Evolutionary conservation across 352 stramenopile species (phyloP).

Genomic region (Thraustochytrium sp.): DNA sequence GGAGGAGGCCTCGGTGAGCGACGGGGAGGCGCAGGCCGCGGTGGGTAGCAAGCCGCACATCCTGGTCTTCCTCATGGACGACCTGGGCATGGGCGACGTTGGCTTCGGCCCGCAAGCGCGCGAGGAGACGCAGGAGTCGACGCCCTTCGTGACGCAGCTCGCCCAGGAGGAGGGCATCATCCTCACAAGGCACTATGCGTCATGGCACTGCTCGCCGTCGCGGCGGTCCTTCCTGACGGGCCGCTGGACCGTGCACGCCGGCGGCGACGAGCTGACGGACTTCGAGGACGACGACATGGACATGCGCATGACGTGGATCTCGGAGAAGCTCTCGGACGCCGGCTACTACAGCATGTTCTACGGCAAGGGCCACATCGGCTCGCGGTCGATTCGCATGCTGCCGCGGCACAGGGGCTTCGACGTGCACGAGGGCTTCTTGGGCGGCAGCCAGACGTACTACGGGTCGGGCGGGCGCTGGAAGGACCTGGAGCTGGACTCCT

Average conservation of each 20-base stretch:
- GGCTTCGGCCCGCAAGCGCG: neutral
- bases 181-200: slow-evolving; percentile 37
- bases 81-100: slow-evolving; percentile 23
- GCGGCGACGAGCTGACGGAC: slow-evolving; percentile 34
- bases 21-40: neutral
- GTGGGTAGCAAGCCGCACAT: slow-evolving; percentile 32
- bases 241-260: neutral
- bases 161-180: slow-evolving; percentile 40
- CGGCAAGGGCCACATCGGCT: slow-evolving; percentile 35
- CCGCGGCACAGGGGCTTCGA: slow-evolving; percentile 25
- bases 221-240: slow-evolving; percentile 31
- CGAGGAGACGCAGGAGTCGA: neutral
- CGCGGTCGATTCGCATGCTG: neutral
- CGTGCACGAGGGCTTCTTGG: slow-evolving; percentile 17
- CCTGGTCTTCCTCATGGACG: slow-evolving; percentile 42
- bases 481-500: neutral
- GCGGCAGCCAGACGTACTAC: slow-evolving; percentile 11
- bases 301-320: slow-evolving; percentile 43
- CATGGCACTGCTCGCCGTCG: slow-evolving; percentile 38
- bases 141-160: slow-evolving; percentile 15
- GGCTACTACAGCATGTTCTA: slow-evolving; percentile 23
- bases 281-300: slow-evolving; percentile 42
- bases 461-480: neutral
- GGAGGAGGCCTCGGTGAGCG: neutral
- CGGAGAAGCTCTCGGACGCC: slow-evolving; percentile 25